phyloP scores from a whole-genome alignment of 2,329 filamentous ascomycete genomes.

The Aspergillus sp. region DNA sequence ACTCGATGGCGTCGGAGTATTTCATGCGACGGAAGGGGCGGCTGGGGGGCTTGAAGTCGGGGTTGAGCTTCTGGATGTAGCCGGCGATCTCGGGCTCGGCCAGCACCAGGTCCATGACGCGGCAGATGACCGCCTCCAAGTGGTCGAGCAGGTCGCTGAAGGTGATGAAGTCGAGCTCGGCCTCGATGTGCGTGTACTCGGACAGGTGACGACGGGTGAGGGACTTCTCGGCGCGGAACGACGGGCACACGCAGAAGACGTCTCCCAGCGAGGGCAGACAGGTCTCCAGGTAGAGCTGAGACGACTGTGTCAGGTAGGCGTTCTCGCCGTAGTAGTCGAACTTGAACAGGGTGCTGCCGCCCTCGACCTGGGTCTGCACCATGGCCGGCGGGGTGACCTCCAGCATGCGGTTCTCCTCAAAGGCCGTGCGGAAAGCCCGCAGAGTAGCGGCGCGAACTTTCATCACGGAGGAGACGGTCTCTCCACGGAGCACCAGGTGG shows the following conservation, averaged over 20 bases:
- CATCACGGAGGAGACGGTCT: constrained; percentile 81
- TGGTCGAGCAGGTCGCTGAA: constrained; percentile 87
- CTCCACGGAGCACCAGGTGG: constrained; percentile 81
- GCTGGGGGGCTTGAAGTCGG: constrained; percentile 75
- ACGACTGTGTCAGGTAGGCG: constrained; percentile 94
- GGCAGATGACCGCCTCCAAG: constrained; percentile 83
- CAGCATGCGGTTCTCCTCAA: constrained; percentile 72
- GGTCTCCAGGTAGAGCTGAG: constrained; percentile 96
- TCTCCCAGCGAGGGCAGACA: constrained; percentile 86
- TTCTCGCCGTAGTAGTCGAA: constrained; percentile 87
- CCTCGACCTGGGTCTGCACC: constrained; percentile 94
- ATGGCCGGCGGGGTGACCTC: constrained; percentile 88
- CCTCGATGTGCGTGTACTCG: constrained; percentile 97
- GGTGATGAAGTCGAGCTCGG: constrained; percentile 91
- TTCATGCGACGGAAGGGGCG: constrained; percentile 93
- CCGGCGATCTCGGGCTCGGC: constrained; percentile 70
- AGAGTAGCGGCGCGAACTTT: constrained; percentile 81
- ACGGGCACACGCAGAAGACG: constrained; percentile 97
- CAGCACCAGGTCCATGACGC: constrained; percentile 76
- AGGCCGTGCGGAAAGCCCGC: constrained; percentile 75
- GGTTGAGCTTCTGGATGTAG: constrained; percentile 84
- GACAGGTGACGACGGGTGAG: constrained; percentile 90
- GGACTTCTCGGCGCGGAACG: constrained; percentile 96
- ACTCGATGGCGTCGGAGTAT: constrained; percentile 90
- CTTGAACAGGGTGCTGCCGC: constrained; percentile 85